phyloP scores from a whole-genome alignment of 768 basidiomycete species.

The Lactarius hatsudake region DNA sequence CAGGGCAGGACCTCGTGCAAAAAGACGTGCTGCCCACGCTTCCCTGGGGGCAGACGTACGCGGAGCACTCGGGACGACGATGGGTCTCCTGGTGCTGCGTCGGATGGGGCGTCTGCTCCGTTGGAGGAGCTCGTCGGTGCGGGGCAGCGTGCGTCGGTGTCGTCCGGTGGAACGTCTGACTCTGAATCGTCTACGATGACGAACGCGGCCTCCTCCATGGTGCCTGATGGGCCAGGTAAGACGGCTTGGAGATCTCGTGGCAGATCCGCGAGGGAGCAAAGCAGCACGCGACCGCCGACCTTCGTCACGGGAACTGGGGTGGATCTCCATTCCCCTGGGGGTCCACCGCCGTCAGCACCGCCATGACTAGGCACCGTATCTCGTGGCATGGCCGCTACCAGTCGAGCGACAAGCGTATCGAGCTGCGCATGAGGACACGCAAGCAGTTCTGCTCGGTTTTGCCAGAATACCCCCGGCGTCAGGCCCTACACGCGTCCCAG shows the following conservation, averaged over 20 bases:
- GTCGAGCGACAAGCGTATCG: slow-evolving; percentile 39
- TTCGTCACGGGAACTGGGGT: slow-evolving; percentile 36
- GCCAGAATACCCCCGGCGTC: slow-evolving; percentile 73
- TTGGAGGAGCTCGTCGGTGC: neutral
- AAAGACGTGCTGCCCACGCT: slow-evolving; percentile 52
- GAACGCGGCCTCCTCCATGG: slow-evolving; percentile 29
- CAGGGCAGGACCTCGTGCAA: slow-evolving; percentile 48
- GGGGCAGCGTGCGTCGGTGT: neutral
- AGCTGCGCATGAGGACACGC: slow-evolving; percentile 47
- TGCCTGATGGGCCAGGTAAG: slow-evolving; percentile 6
- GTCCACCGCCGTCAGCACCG: too few species aligned
- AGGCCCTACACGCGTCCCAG: slow-evolving; percentile 53
- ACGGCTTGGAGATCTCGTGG: slow-evolving; percentile 19
- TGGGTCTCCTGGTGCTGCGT: neutral
- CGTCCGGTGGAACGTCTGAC: neutral
- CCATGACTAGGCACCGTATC: neutral
- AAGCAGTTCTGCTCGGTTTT: slow-evolving; percentile 49
- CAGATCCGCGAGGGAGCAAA: slow-evolving; percentile 39
- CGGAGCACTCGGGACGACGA: slow-evolving; percentile 22
- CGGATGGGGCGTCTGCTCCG: neutral
- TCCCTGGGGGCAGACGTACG: slow-evolving; percentile 42
- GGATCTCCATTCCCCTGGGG: slow-evolving; percentile 18
- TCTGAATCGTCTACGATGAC: slow-evolving; percentile 32
- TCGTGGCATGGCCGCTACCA: slow-evolving; percentile 24
- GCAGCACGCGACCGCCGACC: slow-evolving; percentile 42